These are phyloP conservation scores for Citrullus amarus DNA, from an alignment of 306 rosid genomes.

Conservation along the genomic window DNA sequence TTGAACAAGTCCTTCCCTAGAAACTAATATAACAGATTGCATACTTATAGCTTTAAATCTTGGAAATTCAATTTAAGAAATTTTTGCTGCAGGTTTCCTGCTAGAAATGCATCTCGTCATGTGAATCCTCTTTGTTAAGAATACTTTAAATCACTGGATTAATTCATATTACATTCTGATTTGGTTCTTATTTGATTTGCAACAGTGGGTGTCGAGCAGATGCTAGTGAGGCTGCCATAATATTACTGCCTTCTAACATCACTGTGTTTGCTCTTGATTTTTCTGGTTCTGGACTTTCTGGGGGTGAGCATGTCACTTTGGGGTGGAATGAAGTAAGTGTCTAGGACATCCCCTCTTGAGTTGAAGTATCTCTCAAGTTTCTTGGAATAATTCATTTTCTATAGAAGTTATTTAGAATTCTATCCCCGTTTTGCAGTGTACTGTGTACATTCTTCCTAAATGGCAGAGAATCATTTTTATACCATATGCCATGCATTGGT, in stretches of 20 bases:
- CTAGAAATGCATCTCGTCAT: not conserved
- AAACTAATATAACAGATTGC: not conserved
- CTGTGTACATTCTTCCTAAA: not conserved
- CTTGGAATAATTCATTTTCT: not conserved
- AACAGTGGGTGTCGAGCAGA: slow-evolving; percentile 96
- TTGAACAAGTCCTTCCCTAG: not conserved
- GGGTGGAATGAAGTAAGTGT: slow-evolving; percentile 94
- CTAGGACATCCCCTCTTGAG: not conserved
- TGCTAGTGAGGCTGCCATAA: slow-evolving; percentile 91
- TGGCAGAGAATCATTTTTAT: not conserved
- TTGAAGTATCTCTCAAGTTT: not conserved
- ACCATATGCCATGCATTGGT: not conserved
- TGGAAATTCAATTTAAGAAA: not conserved
- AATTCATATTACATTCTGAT: slow-evolving; percentile 17
- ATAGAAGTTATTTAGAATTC: not conserved
- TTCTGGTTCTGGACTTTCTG: slow-evolving; percentile 95
- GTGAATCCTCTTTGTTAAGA: not conserved
- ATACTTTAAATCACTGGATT: not conserved
- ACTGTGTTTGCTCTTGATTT: slow-evolving; percentile 91
- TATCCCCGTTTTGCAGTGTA: not conserved
- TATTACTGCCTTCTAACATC: slow-evolving; percentile 88
- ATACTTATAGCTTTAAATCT: not conserved
- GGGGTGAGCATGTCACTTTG: slow-evolving; percentile 89
- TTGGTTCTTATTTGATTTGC: slow-evolving; percentile 14
- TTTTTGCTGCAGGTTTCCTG: not conserved